Evolutionary conservation across 1,284 basidiomycete genomes (phyloP).

Genomic region (Apiotrichum siamense): DNA sequence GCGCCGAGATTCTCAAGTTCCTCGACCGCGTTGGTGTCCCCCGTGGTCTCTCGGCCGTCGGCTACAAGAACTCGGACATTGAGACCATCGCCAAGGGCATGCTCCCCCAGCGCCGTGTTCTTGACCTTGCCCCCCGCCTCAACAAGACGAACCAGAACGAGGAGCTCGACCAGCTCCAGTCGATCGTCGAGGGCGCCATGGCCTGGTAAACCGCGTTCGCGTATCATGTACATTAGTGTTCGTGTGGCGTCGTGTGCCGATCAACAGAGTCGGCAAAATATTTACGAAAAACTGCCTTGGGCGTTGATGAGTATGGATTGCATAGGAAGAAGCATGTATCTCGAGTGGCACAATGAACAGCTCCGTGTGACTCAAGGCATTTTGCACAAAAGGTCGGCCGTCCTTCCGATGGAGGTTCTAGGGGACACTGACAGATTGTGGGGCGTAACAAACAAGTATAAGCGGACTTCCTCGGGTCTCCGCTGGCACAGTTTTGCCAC

Average conservation of each 20-base stretch:
- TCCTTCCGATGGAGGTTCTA: too few species aligned
- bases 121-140: constrained; percentile 42
- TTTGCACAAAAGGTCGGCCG: too few species aligned
- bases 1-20: constrained; percentile 86
- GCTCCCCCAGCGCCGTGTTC: constrained; percentile 43
- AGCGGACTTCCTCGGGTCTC: too few species aligned
- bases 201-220: constrained; percentile 30
- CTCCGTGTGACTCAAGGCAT: too few species aligned
- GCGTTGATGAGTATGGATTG: background rate
- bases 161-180: constrained; percentile 67
- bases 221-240: background rate
- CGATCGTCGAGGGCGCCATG: constrained; percentile 55
- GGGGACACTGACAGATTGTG: background rate
- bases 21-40: constrained; percentile 78
- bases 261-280: background rate
- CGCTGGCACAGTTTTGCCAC: too few species aligned
- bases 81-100: constrained; percentile 41
- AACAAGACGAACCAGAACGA: constrained; percentile 66
- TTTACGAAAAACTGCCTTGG: constrained; percentile 1
- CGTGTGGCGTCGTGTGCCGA: too few species aligned
- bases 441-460: too few species aligned
- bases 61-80: constrained; percentile 56
- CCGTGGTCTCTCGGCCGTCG: constrained; percentile 77
- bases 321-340: constrained; percentile 11
- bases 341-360: background rate